Conservation (phyloP, 2,329 filamentous ascomycete species). For the Talaromyces atroroseus region DNA sequence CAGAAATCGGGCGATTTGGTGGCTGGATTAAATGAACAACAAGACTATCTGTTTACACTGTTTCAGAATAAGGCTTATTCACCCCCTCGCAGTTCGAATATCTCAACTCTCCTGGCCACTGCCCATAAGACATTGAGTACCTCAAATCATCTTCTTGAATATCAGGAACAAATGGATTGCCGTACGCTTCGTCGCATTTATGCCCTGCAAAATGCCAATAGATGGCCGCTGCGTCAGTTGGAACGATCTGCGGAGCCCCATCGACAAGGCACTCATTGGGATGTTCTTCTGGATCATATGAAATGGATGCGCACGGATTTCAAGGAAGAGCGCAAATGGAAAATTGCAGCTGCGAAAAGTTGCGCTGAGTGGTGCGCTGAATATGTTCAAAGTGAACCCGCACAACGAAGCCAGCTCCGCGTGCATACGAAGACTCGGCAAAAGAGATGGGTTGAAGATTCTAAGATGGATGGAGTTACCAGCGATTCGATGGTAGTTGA, state of each 20-base stretch:
- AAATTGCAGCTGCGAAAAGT: constrained; percentile 71
- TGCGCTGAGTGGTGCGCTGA: constrained; percentile 78
- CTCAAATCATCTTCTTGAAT: constrained; percentile 72
- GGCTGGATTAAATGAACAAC: constrained; percentile 40
- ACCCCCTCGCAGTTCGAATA: constrained; percentile 47
- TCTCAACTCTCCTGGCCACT: constrained; percentile 70
- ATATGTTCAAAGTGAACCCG: constrained; percentile 63
- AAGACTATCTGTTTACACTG: constrained; percentile 59
- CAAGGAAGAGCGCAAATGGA: constrained; percentile 90
- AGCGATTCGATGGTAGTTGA: constrained; percentile 24
- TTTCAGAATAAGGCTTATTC: constrained; percentile 57
- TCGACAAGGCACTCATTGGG: constrained; percentile 72
- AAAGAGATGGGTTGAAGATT: constrained; percentile 21
- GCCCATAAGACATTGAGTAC: constrained; percentile 89
- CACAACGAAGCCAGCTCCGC: constrained; percentile 63
- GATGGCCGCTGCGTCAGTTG: constrained; percentile 87
- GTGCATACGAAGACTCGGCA: constrained; percentile 46
- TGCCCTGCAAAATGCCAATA: constrained; percentile 80
- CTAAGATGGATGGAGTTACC: constrained; percentile 22
- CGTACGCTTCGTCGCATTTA: constrained; percentile 82
- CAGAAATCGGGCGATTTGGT: constrained; percentile 45
- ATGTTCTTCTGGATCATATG: constrained; percentile 82
- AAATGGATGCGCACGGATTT: constrained; percentile 99
- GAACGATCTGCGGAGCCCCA: constrained; percentile 77
- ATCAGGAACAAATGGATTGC: constrained; percentile 82